Evolutionary conservation across 225 moss, liverwort and hornwort genomes (phyloP), one percentile per base, ranked within the genome.

Genomic region (Lunularia cruciata): DNA sequence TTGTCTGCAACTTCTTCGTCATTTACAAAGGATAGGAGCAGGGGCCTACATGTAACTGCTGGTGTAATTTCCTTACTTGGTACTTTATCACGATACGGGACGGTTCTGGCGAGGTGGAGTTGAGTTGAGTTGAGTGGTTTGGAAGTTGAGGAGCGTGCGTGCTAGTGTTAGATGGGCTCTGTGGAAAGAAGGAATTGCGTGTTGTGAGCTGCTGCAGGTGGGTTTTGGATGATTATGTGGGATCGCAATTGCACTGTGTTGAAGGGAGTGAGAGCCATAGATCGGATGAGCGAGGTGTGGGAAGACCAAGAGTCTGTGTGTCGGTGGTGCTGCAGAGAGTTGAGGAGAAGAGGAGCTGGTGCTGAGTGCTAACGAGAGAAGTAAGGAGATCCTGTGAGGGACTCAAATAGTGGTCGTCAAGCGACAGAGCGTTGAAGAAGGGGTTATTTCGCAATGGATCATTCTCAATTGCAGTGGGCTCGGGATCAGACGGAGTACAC

Each of bases 401-500:
- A n/a, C n/a, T n/a, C n/a, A n/a, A n/a, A 43, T 43, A 43, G 11
- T 43, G 3, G 11, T 43, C 40, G 7, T 13, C 43, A 16, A 43
- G 43, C 11, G 43, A 43, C 43, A 16, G 16, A 16, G 43, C 43
- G 59, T 13, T 12, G 59, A 60, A 28, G 13, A 3, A 57, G n/a
- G 14, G n/a, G 3, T 6, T 5, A 16, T 2, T 43, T 13, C 45
- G 8, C 8, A 1, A 68, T 68, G 68, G 68, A 68, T 68, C 54
- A 68, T 25, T 20, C 52, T 8, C 68, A 68, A 11, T 25, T 53
- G 22, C 52, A 68, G 68, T 52, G 75, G 35, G 81, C 70, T 22
- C 47, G 39, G 42, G 71, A 60, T 55, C 74, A 74, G 65, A 75
- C 60, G 16, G 73, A 66, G 25, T 82, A 77, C 60, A 71, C 89